Conservation (phyloP, 441 rosid species). For the Corymbia citriodora region DNA sequence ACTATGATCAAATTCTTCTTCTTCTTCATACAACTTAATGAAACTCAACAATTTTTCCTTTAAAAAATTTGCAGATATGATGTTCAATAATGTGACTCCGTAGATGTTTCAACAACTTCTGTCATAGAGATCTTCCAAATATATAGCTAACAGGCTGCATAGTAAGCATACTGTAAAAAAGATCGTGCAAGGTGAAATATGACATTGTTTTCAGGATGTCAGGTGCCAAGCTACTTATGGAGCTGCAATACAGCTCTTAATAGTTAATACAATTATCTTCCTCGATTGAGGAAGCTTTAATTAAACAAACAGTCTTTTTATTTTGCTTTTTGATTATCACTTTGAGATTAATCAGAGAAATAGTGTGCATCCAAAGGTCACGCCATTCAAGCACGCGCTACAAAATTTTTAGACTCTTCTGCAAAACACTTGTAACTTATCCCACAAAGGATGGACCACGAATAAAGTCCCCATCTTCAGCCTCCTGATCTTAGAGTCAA, state of each 20-base stretch:
- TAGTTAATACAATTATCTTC: not conserved
- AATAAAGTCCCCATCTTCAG: not conserved
- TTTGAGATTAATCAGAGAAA: not conserved
- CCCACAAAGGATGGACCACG: not conserved
- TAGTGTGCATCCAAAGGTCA: not conserved
- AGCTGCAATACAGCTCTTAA: not conserved
- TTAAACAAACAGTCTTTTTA: not conserved
- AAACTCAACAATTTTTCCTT: not conserved
- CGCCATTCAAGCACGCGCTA: not conserved
- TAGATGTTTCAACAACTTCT: not conserved
- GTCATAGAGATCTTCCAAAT: not conserved
- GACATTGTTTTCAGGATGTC: not conserved
- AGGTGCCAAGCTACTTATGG: not conserved
- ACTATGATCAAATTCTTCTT: not conserved
- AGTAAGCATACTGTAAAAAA: not conserved
- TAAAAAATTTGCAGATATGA: not conserved
- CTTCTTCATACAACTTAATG: not conserved
- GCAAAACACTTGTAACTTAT: not conserved
- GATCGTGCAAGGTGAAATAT: not conserved
- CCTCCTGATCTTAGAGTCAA: not conserved
- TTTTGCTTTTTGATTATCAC: not conserved
- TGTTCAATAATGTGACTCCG: not conserved
- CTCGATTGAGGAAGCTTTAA: not conserved
- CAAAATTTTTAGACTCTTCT: not conserved
- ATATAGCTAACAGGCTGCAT: not conserved